These are phyloP conservation scores for Stagonosporopsis vannaccii DNA, from an alignment of 2,329 filamentous ascomycete genomes.

Conservation along the genomic window DNA sequence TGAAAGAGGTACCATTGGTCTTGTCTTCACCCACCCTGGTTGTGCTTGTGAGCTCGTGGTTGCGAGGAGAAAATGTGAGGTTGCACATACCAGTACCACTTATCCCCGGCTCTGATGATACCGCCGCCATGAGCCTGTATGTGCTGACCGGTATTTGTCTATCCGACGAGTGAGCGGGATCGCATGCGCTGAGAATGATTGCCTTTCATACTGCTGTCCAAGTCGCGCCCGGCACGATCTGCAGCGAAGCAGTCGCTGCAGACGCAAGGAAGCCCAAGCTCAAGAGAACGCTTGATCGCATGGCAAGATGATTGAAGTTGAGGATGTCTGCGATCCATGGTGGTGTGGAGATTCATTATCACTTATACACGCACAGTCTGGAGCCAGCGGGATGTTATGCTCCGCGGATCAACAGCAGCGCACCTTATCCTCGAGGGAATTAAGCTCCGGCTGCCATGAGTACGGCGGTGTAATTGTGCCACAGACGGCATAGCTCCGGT, in stretches of 20 bases:
- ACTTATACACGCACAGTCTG: background rate
- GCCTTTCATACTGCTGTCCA: constrained; percentile 45
- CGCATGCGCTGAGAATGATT: too few species aligned
- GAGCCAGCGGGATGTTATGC: constrained; percentile 1
- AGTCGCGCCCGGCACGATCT: constrained; percentile 50
- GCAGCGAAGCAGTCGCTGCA: constrained; percentile 40
- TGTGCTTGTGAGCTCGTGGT: background rate
- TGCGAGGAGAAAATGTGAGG: background rate
- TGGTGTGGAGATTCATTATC: background rate
- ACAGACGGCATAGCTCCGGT: constrained; percentile 15
- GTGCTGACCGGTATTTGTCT: constrained; percentile 59
- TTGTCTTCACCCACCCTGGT: constrained; percentile 73
- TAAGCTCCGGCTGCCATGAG: constrained; percentile 20
- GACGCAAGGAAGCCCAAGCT: constrained; percentile 27
- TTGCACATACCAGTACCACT: constrained; percentile 61
- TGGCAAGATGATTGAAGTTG: constrained; percentile 2
- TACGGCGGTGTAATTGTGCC: constrained; percentile 13
- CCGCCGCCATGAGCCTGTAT: constrained; percentile 73
- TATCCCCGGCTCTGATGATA: constrained; percentile 64
- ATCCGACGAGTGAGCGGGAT: constrained; percentile 7
- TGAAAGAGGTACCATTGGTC: constrained; percentile 66
- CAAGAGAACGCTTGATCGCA: constrained; percentile 27
- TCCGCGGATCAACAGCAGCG: background rate
- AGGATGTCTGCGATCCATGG: background rate
- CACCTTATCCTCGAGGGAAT: constrained; percentile 15